phyloP scores from a whole-genome alignment of 495 filamentous ascomycete species.

The Terfezia claveryi region DNA sequence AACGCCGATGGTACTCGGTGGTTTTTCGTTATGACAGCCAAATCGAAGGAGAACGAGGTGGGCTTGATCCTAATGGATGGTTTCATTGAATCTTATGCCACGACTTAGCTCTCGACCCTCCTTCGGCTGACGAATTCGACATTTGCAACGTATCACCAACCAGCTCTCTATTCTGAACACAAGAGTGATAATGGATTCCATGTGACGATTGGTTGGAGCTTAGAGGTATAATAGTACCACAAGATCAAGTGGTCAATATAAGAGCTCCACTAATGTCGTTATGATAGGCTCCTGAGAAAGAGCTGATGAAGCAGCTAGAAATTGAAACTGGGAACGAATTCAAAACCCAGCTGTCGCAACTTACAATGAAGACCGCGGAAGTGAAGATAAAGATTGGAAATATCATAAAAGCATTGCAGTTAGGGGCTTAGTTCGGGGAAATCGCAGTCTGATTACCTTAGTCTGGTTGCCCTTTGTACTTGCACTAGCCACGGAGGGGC shows the following conservation, averaged over 20 bases:
- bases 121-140: slow-evolving; percentile 42
- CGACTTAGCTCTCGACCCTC: slow-evolving; percentile 35
- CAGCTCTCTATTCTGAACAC: slow-evolving; percentile 37
- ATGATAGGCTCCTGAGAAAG: background rate
- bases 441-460: too few relatives aligned
- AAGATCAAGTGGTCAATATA: too few relatives aligned
- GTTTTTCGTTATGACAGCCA: slow-evolving; percentile 55
- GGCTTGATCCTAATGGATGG: background rate
- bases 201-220: slow-evolving; percentile 59
- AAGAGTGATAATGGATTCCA: slow-evolving; percentile 43
- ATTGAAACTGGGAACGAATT: slow-evolving; percentile 15
- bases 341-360: slow-evolving; percentile 6
- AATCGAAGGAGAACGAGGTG: slow-evolving; percentile 19
- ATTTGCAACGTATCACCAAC: slow-evolving; percentile 39
- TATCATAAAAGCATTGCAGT: slow-evolving; percentile 23
- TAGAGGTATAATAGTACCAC: slow-evolving; percentile 14
- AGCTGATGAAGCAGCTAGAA: slow-evolving; percentile 22
- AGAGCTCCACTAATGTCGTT: too few relatives aligned
- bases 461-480: too few relatives aligned
- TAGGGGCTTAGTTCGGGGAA: slow-evolving; percentile 1
- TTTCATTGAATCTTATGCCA: background rate
- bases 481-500: background rate
- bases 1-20: slow-evolving; percentile 59
- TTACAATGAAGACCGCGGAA: slow-evolving; percentile 25
- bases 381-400: slow-evolving; percentile 68